Evolutionary conservation across 2,329 filamentous ascomycete species (phyloP), one percentile per base, ranked within the genome.

Genomic region (Aspergillus arachidicola): DNA sequence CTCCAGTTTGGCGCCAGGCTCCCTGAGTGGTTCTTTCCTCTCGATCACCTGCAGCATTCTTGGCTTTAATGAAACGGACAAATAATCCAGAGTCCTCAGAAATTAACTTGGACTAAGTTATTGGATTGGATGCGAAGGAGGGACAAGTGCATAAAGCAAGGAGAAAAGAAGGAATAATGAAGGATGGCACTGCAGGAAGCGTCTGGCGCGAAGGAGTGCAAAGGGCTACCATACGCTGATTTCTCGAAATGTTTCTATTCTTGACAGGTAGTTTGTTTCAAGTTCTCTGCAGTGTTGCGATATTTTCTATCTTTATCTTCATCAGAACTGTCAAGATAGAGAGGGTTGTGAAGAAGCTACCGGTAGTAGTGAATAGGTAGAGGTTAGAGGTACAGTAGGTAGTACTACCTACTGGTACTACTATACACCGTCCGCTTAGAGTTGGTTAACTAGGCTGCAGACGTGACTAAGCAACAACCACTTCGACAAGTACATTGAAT

Each of bases 1-100:
- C 53, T 57, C 58, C 60, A 66, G 54, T 61, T 64, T 67, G 65
- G 72, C 72, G 72, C 67, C 67, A 66, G 60, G 63, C 62, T 58
- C 61, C 56, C 65, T 68, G 60, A 69, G 63, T 71, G 69, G 69
- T 59, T 69, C 59, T 36, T 67, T 48, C 57, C 51, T 46, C 46
- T 62, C 57, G 60, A 58, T 36, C 56, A 54, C 53, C 55, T 66
- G 62, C 64, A 65, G 59, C 41, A 51, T 54, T 19, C 57, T 61
- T 63, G 54, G 57, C 45, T 34, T 57, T 57, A 26, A 53, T 62
- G 64, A 64, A 64, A 57, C 57, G 46, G 60, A 58, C 57, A 59
- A 62, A 66, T 64, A 61, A 62, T 38, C 46, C n/a, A 26, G 41
- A n/a, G n/a, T 43, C 28, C 1, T 30, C 38, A 9, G 26, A 61